Evolutionary conservation across 225 moss, liverwort and hornwort genomes (phyloP).

Genomic region (Bryum argenteum): DNA sequence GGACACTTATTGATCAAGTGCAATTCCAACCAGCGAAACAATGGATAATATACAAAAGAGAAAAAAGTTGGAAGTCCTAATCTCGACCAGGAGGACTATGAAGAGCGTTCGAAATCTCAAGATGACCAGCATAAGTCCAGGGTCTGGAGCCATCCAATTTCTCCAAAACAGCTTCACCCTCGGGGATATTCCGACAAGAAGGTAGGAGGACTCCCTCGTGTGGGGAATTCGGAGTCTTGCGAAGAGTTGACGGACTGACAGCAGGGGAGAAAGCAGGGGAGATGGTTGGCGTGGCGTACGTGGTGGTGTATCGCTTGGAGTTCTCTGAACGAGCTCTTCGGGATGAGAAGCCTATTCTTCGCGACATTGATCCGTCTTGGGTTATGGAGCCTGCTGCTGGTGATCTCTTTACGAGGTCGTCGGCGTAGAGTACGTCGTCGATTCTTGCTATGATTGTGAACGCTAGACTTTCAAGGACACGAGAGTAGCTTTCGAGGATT

Average conservation of each 20-base stretch:
- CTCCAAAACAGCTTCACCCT: constrained; percentile 57
- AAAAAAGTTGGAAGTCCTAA: constrained; percentile 43
- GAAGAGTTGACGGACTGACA: constrained; percentile 39
- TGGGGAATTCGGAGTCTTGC: constrained; percentile 64
- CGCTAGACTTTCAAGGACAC: constrained; percentile 92
- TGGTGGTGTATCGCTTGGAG: constrained; percentile 63
- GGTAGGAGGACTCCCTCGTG: constrained; percentile 54
- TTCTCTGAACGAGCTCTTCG: constrained; percentile 59
- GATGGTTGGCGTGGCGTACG: constrained; percentile 79
- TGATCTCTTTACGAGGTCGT: constrained; percentile 68
- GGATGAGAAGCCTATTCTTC: constrained; percentile 54
- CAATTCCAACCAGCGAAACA: constrained; percentile 42
- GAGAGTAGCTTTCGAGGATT: constrained; percentile 98
- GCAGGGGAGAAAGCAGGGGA: constrained; percentile 79
- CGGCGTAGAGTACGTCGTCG: constrained; percentile 87
- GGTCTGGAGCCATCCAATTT: constrained; percentile 48
- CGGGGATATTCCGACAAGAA: constrained; percentile 54
- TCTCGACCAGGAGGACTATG: constrained; percentile 96
- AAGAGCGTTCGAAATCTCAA: constrained; percentile 81
- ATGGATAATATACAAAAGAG: constrained; percentile 53
- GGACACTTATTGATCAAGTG: constrained; percentile 24
- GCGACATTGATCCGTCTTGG: constrained; percentile 54
- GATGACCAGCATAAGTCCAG: constrained; percentile 90
- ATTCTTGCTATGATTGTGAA: constrained; percentile 94
- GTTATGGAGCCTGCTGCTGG: constrained; percentile 53